Evolutionary conservation across 768 basidiomycete species (phyloP).

Genomic region (Pisolithus sp.): DNA sequence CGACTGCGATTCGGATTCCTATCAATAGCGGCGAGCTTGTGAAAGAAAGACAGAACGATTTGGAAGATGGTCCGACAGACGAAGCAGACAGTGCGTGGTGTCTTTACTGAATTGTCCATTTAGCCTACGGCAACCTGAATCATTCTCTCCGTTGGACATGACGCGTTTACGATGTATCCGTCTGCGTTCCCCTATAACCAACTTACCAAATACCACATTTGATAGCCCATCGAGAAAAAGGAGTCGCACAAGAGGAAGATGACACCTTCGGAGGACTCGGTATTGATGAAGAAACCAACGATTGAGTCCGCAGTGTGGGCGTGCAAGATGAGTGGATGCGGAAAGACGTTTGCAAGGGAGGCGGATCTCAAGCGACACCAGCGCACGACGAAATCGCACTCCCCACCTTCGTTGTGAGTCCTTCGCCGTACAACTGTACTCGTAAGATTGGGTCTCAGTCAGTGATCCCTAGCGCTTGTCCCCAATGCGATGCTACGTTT

Average conservation of each 20-base stretch:
- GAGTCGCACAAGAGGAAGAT: constrained; percentile 35
- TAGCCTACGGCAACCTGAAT: constrained; percentile 18
- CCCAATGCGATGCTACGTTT: constrained; percentile 75
- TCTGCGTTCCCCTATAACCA: constrained; percentile 4
- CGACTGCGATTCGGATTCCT: too few relatives aligned
- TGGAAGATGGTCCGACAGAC: constrained; percentile 26
- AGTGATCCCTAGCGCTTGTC: constrained; percentile 48
- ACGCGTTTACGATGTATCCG: constrained; percentile 2
- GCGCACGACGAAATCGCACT: constrained; percentile 72
- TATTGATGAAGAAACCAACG: constrained; percentile 41
- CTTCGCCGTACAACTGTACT: constrained; percentile 5
- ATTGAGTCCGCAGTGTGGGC: constrained; percentile 58
- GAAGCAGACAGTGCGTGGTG: constrained; percentile 29
- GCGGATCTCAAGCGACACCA: constrained; percentile 80
- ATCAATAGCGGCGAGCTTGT: too few relatives aligned
- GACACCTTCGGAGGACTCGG: constrained; percentile 34
- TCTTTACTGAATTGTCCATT: constrained; percentile 9
- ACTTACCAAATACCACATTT: neutral
- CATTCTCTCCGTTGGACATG: neutral
- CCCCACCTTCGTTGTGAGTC: constrained; percentile 65
- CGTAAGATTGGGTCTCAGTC: constrained; percentile 12
- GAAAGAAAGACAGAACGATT: neutral
- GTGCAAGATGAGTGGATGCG: constrained; percentile 75
- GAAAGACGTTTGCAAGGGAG: constrained; percentile 76
- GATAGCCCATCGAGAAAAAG: constrained; percentile 37